Percentiles rank a stretch among this genome's conserved stretches.
Evolutionary conservation across 495 filamentous ascomycete species (phyloP).

Genomic region (Penicillium atrosanguineum): DNA sequence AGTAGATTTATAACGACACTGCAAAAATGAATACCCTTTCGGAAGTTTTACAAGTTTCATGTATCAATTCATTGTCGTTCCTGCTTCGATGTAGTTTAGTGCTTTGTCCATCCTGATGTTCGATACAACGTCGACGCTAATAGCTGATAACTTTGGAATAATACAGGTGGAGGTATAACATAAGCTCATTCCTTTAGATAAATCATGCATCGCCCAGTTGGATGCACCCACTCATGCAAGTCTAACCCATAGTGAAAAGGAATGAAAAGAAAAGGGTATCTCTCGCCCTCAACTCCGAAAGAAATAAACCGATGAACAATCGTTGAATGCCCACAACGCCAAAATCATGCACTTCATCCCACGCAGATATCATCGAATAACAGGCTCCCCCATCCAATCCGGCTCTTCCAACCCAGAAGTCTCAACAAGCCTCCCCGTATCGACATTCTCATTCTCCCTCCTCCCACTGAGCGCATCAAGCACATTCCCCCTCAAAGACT

Average conservation of each 20-base stretch:
- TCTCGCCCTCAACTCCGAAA: conserved; percentile 25
- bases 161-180: neutral
- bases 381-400: conserved; percentile 61
- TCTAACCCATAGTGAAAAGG: neutral
- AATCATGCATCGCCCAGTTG: neutral
- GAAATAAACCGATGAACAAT: conserved; percentile 5
- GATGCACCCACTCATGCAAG: neutral
- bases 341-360: neutral
- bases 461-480: conserved; percentile 22
- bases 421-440: conserved; percentile 22
- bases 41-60: conserved; percentile 8
- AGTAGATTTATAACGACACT: conserved; percentile 21
- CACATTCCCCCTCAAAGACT: conserved; percentile 26
- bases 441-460: conserved; percentile 21
- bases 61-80: neutral
- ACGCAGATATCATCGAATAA: conserved; percentile 40
- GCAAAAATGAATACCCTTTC: conserved; percentile 29
- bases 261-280: conserved; percentile 31
- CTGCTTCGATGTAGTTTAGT: neutral
- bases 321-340: conserved; percentile 5
- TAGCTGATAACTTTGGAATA: neutral
- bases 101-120: neutral
- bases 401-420: conserved; percentile 45
- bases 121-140: neutral
- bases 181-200: neutral